Conservation (phyloP, 2,329 filamentous ascomycete species). For the Venturia asperata region DNA sequence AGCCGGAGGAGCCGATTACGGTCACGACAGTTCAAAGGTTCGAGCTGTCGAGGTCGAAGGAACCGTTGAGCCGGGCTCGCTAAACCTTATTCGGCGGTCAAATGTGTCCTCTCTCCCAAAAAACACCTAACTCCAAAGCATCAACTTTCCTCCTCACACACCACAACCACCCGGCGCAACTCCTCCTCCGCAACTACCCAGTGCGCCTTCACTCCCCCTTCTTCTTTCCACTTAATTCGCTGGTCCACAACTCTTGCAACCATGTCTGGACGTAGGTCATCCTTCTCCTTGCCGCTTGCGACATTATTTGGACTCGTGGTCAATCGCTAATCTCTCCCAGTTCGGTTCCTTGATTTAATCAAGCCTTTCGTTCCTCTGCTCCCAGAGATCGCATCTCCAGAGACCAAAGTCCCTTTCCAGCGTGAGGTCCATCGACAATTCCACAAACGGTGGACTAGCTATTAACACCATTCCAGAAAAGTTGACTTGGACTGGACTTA, state of each 20-base stretch:
- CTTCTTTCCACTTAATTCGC: neutral
- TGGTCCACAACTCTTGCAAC: neutral
- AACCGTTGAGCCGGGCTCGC: neutral
- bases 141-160: neutral
- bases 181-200: neutral
- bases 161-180: neutral
- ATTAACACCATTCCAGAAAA: slow-evolving; percentile 25
- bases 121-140: neutral
- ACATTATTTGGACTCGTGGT: neutral
- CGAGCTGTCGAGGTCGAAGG: neutral
- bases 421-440: slow-evolving; percentile 48
- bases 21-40: too few species aligned
- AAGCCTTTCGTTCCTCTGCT: slow-evolving; percentile 99
- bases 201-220: neutral
- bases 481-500: slow-evolving; percentile 55
- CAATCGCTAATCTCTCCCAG: slow-evolving; percentile 40
- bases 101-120: too few species aligned
- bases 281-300: neutral
- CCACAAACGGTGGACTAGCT: neutral
- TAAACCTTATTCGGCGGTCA: neutral
- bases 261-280: slow-evolving; percentile 15
- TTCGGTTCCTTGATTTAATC: slow-evolving; percentile 98
- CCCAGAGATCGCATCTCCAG: slow-evolving; percentile 95
- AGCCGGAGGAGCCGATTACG: too few species aligned
- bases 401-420: slow-evolving; percentile 98